A percentile compares a stretch with the other conserved stretches of the same genome.
Conservation (phyloP, 192 early-diverging fungal genomes). For the Anaeromyces robustus region DNA sequence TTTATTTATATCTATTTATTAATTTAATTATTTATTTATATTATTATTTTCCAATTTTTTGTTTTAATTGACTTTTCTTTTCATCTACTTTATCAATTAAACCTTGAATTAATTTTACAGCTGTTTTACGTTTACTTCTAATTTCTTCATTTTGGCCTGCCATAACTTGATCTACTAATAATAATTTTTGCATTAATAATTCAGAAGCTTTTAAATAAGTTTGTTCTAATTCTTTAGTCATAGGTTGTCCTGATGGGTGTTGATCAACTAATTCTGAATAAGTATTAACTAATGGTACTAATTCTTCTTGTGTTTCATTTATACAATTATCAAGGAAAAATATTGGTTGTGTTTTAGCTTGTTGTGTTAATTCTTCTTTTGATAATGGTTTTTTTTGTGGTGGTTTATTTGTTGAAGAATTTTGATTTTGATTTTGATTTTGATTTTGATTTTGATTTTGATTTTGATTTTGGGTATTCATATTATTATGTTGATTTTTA, state of each 20-base stretch:
- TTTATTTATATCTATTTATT: neutral
- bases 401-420: neutral
- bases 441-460: no score
- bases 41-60: neutral
- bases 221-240: neutral
- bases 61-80: neutral
- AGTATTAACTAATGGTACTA: neutral
- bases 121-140: neutral
- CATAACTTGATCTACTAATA: neutral
- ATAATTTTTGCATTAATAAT: neutral
- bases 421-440: neutral
- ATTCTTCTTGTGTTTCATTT: neutral
- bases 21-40: neutral
- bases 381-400: neutral
- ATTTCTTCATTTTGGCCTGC: neutral
- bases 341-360: neutral
- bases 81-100: neutral
- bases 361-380: neutral
- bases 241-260: neutral
- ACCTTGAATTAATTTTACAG: neutral
- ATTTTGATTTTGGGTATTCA: no score
- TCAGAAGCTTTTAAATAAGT: neutral
- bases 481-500: no score
- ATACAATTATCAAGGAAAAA: neutral
- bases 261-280: neutral